Evolutionary conservation across 805 yeast species (phyloP), one percentile per base, ranked within the genome.

Genomic region (Ogataea corticis): DNA sequence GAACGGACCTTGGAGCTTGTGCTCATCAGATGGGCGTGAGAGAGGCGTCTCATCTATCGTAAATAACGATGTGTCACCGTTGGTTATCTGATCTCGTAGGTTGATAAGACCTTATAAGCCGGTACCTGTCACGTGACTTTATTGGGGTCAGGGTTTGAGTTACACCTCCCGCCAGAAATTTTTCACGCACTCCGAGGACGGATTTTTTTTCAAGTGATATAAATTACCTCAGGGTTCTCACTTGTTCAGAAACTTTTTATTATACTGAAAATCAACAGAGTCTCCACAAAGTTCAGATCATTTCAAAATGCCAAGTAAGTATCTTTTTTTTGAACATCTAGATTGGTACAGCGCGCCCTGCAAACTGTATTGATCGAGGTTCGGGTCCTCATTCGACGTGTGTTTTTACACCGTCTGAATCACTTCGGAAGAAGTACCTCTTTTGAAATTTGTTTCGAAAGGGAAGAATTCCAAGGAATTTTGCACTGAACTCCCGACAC

Each of bases 401-500:
- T 21, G 25, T 21, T 21, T 5, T 21, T 9, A 23, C 21, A 12
- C 28, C 18, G 33, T 27, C 34, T 27, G 33, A 28, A 15, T 34
- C 31, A 27, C 32, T 36, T 23, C 23, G 29, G 30, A 35, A 30
- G 37, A 38, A 38, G 46, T 42, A 46, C 45, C 44, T 38, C 42
- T 40, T 42, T 40, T 13, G 32, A 45, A 33, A 36, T 44, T 40
- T 39, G 43, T 44, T 42, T 48, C 38, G 42, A 31, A 33, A 28
- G 45, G 30, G 31, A 30, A 36, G 45, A 41, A 27, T 36, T n/a
- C 13, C 31, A 28, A 33, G 39, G 36, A 41, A 31, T 32, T 40
- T 46, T 80, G 77, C 78, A 69, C 83, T 83, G 85, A 83, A 85
- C 62, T 70, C 91, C 91, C 88, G 92, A 85, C 92, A 85, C 92